These are phyloP conservation scores for Gracilariopsis chorda DNA, from an alignment of 23 red algal species.

Conservation along the genomic window DNA sequence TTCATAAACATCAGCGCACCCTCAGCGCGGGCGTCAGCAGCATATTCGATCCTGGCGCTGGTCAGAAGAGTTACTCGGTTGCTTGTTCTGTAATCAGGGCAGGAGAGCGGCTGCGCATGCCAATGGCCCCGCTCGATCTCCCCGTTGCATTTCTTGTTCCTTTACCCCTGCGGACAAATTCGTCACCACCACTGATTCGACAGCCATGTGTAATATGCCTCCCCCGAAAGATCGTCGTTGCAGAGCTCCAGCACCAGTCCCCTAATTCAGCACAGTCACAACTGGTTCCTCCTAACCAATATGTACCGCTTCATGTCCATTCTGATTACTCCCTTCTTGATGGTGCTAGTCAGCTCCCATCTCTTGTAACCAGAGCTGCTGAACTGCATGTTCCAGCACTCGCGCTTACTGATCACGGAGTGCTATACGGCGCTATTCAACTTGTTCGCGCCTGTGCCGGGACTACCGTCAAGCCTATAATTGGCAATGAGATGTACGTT, in stretches of 20 bases:
- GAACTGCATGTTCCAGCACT: slow-evolving; percentile 81
- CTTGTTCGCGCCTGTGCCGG: slow-evolving; percentile 65
- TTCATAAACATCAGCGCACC: too few species aligned
- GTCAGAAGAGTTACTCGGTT: too few species aligned
- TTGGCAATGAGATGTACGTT: slow-evolving; percentile 98
- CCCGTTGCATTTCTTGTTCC: neutral
- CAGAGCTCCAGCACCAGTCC: neutral
- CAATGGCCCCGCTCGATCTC: too few species aligned
- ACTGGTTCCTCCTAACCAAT: slow-evolving; percentile 16
- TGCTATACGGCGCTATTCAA: slow-evolving; percentile 84
- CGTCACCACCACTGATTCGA: neutral
- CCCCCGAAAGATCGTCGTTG: neutral
- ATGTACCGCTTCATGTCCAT: slow-evolving; percentile 93
- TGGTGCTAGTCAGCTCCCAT: slow-evolving; percentile 84
- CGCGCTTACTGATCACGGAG: slow-evolving; percentile 94
- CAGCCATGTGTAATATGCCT: neutral
- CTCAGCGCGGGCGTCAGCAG: too few species aligned
- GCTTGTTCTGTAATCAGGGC: too few species aligned
- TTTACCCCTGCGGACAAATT: neutral
- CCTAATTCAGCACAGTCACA: neutral
- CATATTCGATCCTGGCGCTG: too few species aligned
- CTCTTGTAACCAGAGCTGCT: slow-evolving; percentile 69
- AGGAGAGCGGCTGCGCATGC: too few species aligned
- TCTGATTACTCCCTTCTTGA: slow-evolving; percentile 93
- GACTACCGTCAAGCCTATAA: slow-evolving; percentile 82